Evolutionary conservation across 441 rosid species (phyloP).

Genomic region (Syzygium syzygioides): DNA sequence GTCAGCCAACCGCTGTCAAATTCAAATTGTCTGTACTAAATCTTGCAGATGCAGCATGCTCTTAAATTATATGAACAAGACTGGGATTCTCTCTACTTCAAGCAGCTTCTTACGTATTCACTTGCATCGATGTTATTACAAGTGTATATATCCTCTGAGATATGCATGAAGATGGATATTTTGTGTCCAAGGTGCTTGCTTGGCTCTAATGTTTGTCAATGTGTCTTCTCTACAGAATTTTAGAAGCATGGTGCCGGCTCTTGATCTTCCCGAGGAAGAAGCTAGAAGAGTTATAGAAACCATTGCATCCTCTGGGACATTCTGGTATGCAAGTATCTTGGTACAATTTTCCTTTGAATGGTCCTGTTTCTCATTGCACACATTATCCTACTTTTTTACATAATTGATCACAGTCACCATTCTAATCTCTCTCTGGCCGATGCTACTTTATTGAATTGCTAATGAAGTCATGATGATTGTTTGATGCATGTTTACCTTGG

Average conservation of each 20-base stretch:
- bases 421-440: not conserved
- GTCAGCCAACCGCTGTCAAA: not conserved
- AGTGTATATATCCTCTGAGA: not conserved
- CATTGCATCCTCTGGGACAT: conserved; percentile 61
- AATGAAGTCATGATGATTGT: not conserved
- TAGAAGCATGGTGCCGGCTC: conserved; percentile 35
- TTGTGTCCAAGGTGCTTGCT: not conserved
- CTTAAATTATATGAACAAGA: not conserved
- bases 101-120: not conserved
- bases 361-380: conserved; percentile 35
- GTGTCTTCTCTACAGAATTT: not conserved
- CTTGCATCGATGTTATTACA: not conserved
- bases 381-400: not conserved
- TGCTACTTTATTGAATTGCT: not conserved
- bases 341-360: not conserved
- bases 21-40: not conserved
- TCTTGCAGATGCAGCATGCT: not conserved
- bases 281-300: conserved; percentile 44
- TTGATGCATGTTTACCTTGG: not conserved
- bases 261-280: conserved; percentile 39
- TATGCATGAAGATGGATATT: not conserved
- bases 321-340: not conserved
- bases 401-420: not conserved
- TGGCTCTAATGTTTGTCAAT: not conserved
- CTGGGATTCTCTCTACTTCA: not conserved